Evolutionary conservation across 768 basidiomycete genomes (phyloP), one percentile per base, ranked within the genome.

Genomic region (Collybia sp.): DNA sequence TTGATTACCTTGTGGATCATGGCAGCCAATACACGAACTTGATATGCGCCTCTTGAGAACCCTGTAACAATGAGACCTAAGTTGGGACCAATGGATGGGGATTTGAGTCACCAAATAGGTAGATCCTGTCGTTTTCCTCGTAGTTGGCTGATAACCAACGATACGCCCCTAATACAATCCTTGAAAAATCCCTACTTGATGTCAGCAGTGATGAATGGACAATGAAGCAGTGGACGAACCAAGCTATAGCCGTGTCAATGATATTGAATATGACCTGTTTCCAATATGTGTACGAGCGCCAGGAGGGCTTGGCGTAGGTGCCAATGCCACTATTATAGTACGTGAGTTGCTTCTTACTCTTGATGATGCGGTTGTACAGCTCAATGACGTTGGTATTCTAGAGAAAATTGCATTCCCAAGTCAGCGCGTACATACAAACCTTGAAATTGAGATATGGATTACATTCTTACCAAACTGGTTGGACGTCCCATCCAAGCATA

Each of bases 31-130:
- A 58, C 64, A 30, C 73, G 61, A 3, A 64, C 69, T 51, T 72
- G 72, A 49, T 72, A 75, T n/a, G 70, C 73, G 6, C 72, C n/a
- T 71, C 72, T 67, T 0, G 73, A 73, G 53, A 69, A 75, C 2
- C 73, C 73, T 73, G 38, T 31, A 41, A 36, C 13, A 12, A 38
- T 6, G 30, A 20, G 6, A 39, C 8, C 31, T 5, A 31, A n/a
- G n/a, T 10, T 34, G 8, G 39, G 15, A 37, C 31, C 6, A 37
- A 25, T 5, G 18, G n/a, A 13, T 37, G 35, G 16, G 38, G 32
- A 17, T 18, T 5, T 11, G 25, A 25, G 55, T 38, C 33, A 64
- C 70, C 72, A 20, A 73, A 71, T 12, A 73, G 40, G 45, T 54
- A 72, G 12, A 73, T 62, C 13, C 46, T 54, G 44, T 74, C 72